Evolutionary conservation across 345 rosid genomes (phyloP).

Genomic region (Euphorbia pulcherrima): DNA sequence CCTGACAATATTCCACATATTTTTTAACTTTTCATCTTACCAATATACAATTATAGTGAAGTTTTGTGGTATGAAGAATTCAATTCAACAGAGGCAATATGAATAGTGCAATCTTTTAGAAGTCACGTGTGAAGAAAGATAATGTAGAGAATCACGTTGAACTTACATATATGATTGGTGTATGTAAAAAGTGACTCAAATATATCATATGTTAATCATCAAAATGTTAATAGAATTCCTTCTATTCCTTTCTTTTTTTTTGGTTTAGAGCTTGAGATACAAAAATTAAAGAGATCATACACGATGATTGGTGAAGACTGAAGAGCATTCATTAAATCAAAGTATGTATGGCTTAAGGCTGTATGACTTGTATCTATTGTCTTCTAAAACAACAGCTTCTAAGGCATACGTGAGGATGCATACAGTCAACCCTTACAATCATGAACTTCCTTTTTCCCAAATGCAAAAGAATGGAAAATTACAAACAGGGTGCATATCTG

Average conservation of each 20-base stretch:
- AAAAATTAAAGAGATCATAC: background rate
- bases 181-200: background rate
- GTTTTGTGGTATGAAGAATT: constrained; percentile 1
- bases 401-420: background rate
- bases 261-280: background rate
- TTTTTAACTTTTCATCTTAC: background rate
- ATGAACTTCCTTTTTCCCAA: constrained; percentile 2
- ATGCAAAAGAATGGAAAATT: constrained; percentile 4
- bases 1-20: constrained; percentile 44
- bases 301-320: too few relatives aligned
- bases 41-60: background rate
- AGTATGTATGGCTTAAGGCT: background rate
- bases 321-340: background rate
- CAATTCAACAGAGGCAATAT: background rate
- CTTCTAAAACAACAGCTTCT: background rate
- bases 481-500: background rate
- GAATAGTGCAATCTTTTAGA: background rate
- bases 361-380: background rate
- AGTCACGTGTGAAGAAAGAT: background rate
- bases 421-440: background rate
- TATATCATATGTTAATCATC: background rate
- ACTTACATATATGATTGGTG: background rate
- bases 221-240: background rate
- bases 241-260: too few relatives aligned
- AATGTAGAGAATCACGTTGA: background rate